Evolutionary conservation across 345 rosid genomes (phyloP), one percentile per base, ranked within the genome.

Genomic region (Melastoma malabathricum): DNA sequence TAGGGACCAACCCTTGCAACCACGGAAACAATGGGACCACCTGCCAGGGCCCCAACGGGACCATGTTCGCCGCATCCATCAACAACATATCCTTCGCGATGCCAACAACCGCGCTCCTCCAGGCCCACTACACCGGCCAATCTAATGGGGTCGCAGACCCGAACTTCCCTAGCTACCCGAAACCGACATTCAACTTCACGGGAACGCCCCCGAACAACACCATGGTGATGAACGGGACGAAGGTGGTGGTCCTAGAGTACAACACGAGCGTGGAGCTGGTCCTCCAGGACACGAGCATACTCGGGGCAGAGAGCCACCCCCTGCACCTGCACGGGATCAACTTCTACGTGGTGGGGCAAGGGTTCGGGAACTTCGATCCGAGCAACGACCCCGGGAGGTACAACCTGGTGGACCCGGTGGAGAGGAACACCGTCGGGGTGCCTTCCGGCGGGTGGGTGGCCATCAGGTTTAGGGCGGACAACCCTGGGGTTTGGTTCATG

Each of bases 401-500:
- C 70, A 77, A 79, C 25, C 70, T 75, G 6, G 65, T 75, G 47
- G 84, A 75, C 54, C 86, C 72, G 1, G 54, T 75, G 31, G 83
- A 75, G 61, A 71, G 83, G 70, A 82, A 77, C 70, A 77, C 90
- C 10, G 50, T 77, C 10, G 80, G 81, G 6, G 81, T 82, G 57
- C 83, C 86, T 44, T 66, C 83, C 22, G 80, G 86, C 54, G 84
- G 80, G 9, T 75, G 82, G 90, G 82, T 70, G 15, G 90, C 86
- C 15, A 77, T 83, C 54, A 71, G 84, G 41, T 83, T 83, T 64
- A 67, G 68, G 18, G 86, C 90, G 27, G 84, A 83, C 45, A 83
- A 80, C 45, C 87, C 87, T 50, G 85, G 85, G 43, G 81, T 76
- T 13, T 82, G 85, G 85, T 79, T 79, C 70, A 82, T 82, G 89